These are phyloP conservation scores for Phytomonas francai DNA, from an alignment of 208 protist genomes.

Conservation along the genomic window DNA sequence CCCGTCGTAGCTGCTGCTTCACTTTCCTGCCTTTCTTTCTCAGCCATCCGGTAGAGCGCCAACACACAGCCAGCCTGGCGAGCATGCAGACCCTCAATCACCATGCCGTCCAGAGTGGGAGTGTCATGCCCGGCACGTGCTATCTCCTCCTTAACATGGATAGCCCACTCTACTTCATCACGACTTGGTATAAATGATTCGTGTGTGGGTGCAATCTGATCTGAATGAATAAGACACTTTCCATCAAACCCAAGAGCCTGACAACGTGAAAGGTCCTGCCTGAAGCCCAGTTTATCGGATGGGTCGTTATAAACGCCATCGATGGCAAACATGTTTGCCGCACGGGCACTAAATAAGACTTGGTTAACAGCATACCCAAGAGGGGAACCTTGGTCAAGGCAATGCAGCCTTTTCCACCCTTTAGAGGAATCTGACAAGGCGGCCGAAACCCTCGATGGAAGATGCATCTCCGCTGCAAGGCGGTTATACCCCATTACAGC, in stretches of 20 bases:
- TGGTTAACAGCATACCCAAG: conserved; percentile 41
- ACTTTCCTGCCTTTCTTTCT: conserved; percentile 14
- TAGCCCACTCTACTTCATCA: conserved; percentile 61
- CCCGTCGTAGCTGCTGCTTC: not conserved
- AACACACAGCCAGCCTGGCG: conserved; percentile 34
- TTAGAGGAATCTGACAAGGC: not conserved
- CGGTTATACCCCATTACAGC: conserved; percentile 70
- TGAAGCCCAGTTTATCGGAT: conserved; percentile 58
- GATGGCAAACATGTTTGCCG: conserved; percentile 57
- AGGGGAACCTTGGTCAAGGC: conserved; percentile 27
- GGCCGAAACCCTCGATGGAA: conserved; percentile 10
- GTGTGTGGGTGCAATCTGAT: conserved; percentile 62
- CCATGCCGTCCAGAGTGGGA: conserved; percentile 44
- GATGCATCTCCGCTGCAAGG: conserved; percentile 39
- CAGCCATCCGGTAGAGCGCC: conserved; percentile 22
- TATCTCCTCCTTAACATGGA: conserved; percentile 31
- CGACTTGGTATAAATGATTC: conserved; percentile 41
- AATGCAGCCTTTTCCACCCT: not conserved
- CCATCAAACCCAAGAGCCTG: conserved; percentile 74
- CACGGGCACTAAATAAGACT: conserved; percentile 57
- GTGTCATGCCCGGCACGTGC: conserved; percentile 18
- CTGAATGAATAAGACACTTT: conserved; percentile 63
- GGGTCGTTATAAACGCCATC: conserved; percentile 74
- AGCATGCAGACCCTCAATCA: conserved; percentile 65
- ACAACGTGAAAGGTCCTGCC: conserved; percentile 32